Base-by-base conservation (phyloP, 257 asterid species). In the Solanum sparsipilum region DNA sequence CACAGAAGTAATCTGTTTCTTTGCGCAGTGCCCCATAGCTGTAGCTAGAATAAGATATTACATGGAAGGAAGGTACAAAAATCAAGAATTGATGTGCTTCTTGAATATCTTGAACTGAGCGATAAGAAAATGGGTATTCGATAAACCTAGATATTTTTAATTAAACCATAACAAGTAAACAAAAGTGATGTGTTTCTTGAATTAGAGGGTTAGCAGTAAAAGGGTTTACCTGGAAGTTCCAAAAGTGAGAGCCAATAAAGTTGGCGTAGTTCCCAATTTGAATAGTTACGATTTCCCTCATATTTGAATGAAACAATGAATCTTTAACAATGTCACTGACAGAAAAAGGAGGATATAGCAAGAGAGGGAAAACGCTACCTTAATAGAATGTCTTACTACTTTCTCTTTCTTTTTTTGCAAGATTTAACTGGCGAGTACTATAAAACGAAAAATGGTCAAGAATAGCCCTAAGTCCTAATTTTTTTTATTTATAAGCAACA, bases 181-280 rank as follows among this genome's bases (percentile, higher is more conserved):
- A 35, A 35, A 13, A 81, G 20, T 29, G 41, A 81, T 63, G 6
- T 27, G 68, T 10, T 46, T 27, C 27, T 16, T 81, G 68, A 25
- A 81, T 81, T 32, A 32, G 60, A 25, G 4, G n/a, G 36, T 21
- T 72, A 16, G 60, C 25, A 65, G 36, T 39, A 35, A 25, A 39
- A 38, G 12, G 18, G 6, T 41, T 6, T 75, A 95, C 98, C 98
- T 96, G 99, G 91, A 97, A 95, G 89, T 97, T 97, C 99, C 98
- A 97, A 92, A 97, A 95, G 91, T 97, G 99, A 86, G 99, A 96
- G 89, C 98, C 99, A 44, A 94, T 91, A 86, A 93, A 96, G 90
- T 95, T 97, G 8, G 98, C 98, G 75, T 91, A 95, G 90, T 89
- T 88, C 58, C 99, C 98, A 56, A 93, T 90, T 91, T 96, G 98